Conservation (phyloP, 495 filamentous ascomycete species). For the Neurospora sp. region DNA sequence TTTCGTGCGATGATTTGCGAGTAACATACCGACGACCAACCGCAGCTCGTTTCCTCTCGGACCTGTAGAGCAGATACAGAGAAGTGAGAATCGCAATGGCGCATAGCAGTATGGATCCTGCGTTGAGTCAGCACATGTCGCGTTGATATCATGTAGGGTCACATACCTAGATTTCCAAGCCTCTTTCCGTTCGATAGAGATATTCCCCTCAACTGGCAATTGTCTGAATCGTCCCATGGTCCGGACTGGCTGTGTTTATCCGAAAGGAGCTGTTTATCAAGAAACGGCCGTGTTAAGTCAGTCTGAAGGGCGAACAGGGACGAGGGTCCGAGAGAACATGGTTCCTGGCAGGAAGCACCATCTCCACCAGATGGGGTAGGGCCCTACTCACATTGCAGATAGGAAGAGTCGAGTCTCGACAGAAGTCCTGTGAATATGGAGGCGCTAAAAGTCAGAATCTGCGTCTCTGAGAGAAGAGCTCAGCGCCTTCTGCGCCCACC, state of each 20-base stretch:
- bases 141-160: not conserved
- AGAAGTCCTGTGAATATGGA: constrained; percentile 60
- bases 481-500: not conserved
- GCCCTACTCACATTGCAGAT: constrained; percentile 80
- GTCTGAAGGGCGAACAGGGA: constrained; percentile 4
- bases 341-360: not conserved
- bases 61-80: constrained; percentile 58
- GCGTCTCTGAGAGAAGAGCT: not conserved
- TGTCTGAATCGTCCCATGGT: constrained; percentile 35
- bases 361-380: not conserved
- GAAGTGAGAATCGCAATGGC: constrained; percentile 64
- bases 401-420: constrained; percentile 89
- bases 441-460: not conserved
- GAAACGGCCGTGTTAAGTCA: constrained; percentile 12
- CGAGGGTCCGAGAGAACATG: not conserved
- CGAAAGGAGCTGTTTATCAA: constrained; percentile 32
- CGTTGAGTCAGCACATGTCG: constrained; percentile 4
- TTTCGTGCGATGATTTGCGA: not conserved
- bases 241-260: constrained; percentile 31
- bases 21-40: constrained; percentile 75
- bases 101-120: constrained; percentile 85
- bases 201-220: constrained; percentile 68
- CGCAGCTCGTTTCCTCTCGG: constrained; percentile 88
- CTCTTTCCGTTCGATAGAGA: constrained; percentile 48
- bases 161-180: constrained; percentile 80